Evolutionary conservation across 495 filamentous ascomycete genomes (phyloP).

Genomic region (Symbiotaphrina buchneri): DNA sequence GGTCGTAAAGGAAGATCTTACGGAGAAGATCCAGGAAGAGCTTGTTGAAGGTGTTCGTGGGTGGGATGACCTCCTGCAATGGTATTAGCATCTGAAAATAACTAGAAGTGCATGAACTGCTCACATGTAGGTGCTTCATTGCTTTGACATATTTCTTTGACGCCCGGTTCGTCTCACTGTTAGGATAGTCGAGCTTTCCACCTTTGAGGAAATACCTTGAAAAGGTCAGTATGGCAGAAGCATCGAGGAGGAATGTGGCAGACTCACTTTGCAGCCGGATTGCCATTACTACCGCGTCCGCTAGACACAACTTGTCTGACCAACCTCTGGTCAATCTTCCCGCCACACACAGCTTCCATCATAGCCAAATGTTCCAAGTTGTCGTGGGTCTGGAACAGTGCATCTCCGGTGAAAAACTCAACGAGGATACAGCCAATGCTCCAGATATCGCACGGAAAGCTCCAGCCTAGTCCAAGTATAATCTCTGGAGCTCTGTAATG

Average conservation of each 20-base stretch:
- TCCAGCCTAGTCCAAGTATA: slow-evolving; percentile 92
- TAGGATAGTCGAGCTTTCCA: slow-evolving; percentile 41
- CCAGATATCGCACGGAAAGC: slow-evolving; percentile 95
- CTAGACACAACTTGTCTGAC: slow-evolving; percentile 49
- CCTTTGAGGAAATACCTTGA: slow-evolving; percentile 28
- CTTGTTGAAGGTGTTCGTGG: slow-evolving; percentile 51
- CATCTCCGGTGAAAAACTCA: slow-evolving; percentile 97
- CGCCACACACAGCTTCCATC: slow-evolving; percentile 83
- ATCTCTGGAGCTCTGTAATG: slow-evolving; percentile 96
- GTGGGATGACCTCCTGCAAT: slow-evolving; percentile 69
- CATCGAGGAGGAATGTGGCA: not conserved
- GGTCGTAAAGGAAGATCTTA: slow-evolving; percentile 91
- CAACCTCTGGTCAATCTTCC: slow-evolving; percentile 48
- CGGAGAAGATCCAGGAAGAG: slow-evolving; percentile 73
- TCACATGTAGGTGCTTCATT: slow-evolving; percentile 75
- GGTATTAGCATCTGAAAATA: not conserved
- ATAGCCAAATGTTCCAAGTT: slow-evolving; percentile 97
- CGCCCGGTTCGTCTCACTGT: slow-evolving; percentile 63
- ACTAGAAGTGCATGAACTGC: slow-evolving; percentile 11
- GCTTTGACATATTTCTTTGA: slow-evolving; percentile 84
- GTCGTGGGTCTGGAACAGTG: slow-evolving; percentile 93
- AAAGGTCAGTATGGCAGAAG: not conserved
- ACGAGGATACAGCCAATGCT: slow-evolving; percentile 97
- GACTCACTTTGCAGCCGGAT: slow-evolving; percentile 64
- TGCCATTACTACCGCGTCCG: slow-evolving; percentile 39